Conservation (phyloP, 306 rosid genomes). For the Sesbania bispinosa region DNA sequence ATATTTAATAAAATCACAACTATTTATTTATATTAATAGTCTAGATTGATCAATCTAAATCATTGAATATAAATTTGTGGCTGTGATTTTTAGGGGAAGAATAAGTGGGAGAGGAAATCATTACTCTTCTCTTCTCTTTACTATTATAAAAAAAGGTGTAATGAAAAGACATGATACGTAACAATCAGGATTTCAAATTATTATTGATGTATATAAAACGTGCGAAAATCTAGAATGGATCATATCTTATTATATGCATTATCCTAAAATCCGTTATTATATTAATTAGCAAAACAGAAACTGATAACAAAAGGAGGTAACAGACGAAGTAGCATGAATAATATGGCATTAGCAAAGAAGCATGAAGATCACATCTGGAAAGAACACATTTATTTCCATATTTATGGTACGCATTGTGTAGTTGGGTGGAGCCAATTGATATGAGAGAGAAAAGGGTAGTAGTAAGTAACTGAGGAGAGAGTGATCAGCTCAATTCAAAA, state of each 20-base stretch:
- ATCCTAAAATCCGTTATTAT: background rate
- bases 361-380: slow-evolving; percentile 9
- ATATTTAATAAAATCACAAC: too few relatives aligned
- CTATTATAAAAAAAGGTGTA: too few relatives aligned
- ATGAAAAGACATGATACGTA: too few relatives aligned
- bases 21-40: too few relatives aligned
- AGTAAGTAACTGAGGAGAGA: slow-evolving; percentile 11
- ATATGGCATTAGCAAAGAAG: slow-evolving; percentile 8
- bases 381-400: slow-evolving; percentile 30
- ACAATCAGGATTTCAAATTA: too few relatives aligned
- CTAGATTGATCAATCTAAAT: too few relatives aligned
- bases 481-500: slow-evolving; percentile 31
- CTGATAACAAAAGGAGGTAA: background rate
- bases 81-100: too few relatives aligned
- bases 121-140: too few relatives aligned
- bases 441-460: slow-evolving; percentile 27
- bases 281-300: too few relatives aligned
- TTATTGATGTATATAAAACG: too few relatives aligned
- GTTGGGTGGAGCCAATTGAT: slow-evolving; percentile 40
- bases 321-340: slow-evolving; percentile 3
- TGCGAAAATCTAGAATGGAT: background rate
- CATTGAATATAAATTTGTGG: too few relatives aligned
- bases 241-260: background rate
- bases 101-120: too few relatives aligned
- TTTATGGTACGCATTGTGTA: slow-evolving; percentile 35